These are phyloP conservation scores for Colletotrichum trifolii DNA, from an alignment of 2,329 filamentous ascomycete genomes.

Conservation along the genomic window DNA sequence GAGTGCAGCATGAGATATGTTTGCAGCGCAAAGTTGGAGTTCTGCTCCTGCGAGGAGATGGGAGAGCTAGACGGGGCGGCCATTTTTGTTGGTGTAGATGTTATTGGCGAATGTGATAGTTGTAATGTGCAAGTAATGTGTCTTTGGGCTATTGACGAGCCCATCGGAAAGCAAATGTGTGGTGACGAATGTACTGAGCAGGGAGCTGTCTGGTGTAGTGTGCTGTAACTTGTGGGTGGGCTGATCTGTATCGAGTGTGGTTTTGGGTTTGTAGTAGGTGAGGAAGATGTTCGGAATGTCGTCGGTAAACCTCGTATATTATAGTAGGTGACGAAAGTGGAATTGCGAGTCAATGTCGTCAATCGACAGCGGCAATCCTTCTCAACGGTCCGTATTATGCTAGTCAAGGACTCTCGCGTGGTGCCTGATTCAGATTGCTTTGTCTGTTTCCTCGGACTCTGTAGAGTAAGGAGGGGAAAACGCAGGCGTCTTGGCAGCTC, in stretches of 20 bases:
- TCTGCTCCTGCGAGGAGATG: slow-evolving; percentile 42
- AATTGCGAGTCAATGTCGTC: slow-evolving; percentile 26
- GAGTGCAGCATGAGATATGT: slow-evolving; percentile 65
- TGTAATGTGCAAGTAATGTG: slow-evolving; percentile 36
- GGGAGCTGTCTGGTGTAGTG: background rate
- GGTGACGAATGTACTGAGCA: background rate
- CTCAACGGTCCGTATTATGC: background rate
- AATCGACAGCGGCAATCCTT: slow-evolving; percentile 9
- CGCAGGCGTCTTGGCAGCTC: slow-evolving; percentile 7
- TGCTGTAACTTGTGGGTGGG: slow-evolving; percentile 4
- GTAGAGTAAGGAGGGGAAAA: background rate
- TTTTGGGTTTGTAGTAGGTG: slow-evolving; percentile 4
- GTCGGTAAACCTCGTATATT: slow-evolving; percentile 3
- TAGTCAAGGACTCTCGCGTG: too few species aligned
- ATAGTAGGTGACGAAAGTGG: slow-evolving; percentile 13
- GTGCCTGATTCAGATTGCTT: background rate
- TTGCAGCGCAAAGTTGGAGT: slow-evolving; percentile 61
- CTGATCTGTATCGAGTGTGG: slow-evolving; percentile 9
- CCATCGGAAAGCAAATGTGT: slow-evolving; percentile 34
- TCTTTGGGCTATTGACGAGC: slow-evolving; percentile 35
- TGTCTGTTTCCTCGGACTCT: background rate
- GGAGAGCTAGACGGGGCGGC: slow-evolving; percentile 18
- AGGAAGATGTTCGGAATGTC: slow-evolving; percentile 14
- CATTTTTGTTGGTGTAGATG: slow-evolving; percentile 27
- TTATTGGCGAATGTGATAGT: slow-evolving; percentile 27